Evolutionary conservation across 75 land plant species (phyloP).

Genomic region (Sequoiadendron giganteum): DNA sequence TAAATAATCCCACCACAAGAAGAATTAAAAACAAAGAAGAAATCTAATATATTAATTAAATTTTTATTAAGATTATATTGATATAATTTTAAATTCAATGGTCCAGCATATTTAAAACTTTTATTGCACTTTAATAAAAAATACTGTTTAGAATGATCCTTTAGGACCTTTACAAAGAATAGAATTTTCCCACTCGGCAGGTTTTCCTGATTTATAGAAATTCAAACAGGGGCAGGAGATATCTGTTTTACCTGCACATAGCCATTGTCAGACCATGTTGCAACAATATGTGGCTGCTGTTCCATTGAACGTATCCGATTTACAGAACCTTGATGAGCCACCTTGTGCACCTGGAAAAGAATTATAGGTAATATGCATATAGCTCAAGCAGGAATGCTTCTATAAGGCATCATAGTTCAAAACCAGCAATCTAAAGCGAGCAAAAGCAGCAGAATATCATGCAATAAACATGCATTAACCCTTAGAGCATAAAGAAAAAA

Average conservation of each 20-base stretch:
- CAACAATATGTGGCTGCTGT: slow-evolving; percentile 89
- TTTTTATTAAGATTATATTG: too few species aligned
- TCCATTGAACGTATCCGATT: slow-evolving; percentile 92
- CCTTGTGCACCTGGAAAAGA: slow-evolving; percentile 59
- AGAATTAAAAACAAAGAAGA: too few species aligned
- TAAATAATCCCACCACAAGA: too few species aligned
- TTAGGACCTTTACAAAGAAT: background rate
- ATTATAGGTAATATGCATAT: background rate
- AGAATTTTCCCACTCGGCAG: background rate
- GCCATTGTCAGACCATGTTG: slow-evolving; percentile 92
- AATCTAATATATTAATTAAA: too few species aligned
- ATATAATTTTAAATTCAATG: background rate
- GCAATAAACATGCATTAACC: background rate
- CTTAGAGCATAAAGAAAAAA: background rate
- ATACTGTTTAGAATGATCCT: background rate
- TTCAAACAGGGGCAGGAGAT: background rate
- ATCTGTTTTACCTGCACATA: slow-evolving; percentile 71
- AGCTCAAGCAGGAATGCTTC: background rate
- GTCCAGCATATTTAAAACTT: too few species aligned
- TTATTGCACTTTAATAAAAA: too few species aligned
- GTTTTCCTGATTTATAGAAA: background rate
- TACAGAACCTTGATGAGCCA: slow-evolving; percentile 90
- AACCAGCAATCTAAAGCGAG: background rate
- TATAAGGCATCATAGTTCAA: background rate
- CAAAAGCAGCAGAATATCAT: background rate